These are phyloP conservation scores for Tuber melanosporum DNA, from an alignment of 495 filamentous ascomycete species.

Conservation along the genomic window DNA sequence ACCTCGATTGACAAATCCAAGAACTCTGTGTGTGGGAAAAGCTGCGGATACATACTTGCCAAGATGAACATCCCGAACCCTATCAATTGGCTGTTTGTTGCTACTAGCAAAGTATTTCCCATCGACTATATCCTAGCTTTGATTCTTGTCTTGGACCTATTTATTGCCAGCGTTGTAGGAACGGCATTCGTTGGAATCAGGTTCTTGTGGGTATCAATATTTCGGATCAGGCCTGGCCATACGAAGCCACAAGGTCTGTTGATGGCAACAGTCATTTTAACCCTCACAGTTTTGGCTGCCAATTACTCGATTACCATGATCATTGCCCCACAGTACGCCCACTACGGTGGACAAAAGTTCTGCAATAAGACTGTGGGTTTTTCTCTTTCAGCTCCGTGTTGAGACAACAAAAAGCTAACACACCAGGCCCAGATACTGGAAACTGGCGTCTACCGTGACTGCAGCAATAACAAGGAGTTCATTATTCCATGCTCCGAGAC, in stretches of 20 bases:
- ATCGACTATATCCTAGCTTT: conserved; percentile 87
- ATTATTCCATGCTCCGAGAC: conserved; percentile 76
- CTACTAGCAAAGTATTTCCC: conserved; percentile 76
- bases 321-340: conserved; percentile 87
- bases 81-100: conserved; percentile 81
- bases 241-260: conserved; percentile 91
- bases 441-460: conserved; percentile 49
- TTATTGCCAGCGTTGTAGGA: conserved; percentile 76
- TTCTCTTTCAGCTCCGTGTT: neutral
- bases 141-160: conserved; percentile 74
- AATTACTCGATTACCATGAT: conserved; percentile 90
- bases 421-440: conserved; percentile 16
- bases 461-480: conserved; percentile 60
- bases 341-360: conserved; percentile 89
- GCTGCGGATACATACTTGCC: conserved; percentile 90
- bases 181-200: conserved; percentile 82
- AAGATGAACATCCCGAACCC: conserved; percentile 91
- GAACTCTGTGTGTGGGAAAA: conserved; percentile 83
- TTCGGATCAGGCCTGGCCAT: conserved; percentile 79
- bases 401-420: conserved; percentile 6
- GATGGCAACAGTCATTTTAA: conserved; percentile 81
- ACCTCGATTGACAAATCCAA: conserved; percentile 93
- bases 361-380: conserved; percentile 55
- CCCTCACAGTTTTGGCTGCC: conserved; percentile 77
- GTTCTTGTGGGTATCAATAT: conserved; percentile 89